Base-by-base conservation (phyloP, 106 monocot genomes). In the Dendrobium officinale region DNA sequence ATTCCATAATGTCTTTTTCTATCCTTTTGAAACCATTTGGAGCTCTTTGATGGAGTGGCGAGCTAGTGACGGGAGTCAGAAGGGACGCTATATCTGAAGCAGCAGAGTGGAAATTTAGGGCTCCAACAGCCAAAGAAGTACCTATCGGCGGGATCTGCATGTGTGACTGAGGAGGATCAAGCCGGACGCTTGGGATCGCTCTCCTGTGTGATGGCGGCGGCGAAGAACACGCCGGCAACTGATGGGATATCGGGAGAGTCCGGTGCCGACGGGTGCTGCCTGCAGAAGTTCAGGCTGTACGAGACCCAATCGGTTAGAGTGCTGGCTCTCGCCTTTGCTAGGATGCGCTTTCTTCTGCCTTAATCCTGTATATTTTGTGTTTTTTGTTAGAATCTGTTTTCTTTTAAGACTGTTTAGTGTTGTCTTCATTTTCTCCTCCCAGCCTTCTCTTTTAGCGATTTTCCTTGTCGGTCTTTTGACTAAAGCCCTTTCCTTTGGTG, bases 211-310 rank as follows among this genome's bases (percentile, higher is more conserved):
- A 61, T 66, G 85, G 54, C n/a, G 18, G 31, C 18, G 75, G 54
- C 43, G 74, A 37, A 37, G 37, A 37, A 54, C 8, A 27, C 58
- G 83, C 72, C 77, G 49, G 83, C 67, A 4, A 54, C 90, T 93
- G 26, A 85, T 86, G 80, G 86, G 81, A 37, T 37, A 37, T 37
- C 37, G 2, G 37, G 37, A 37, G 37, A 37, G 37, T 3, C 37
- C 37, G 37, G 37, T 37, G 37, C 37, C 37, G 37, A 37, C 37
- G 37, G 37, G 37, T 37, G 37, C 37, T 37, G 37, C 37, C 37
- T 37, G 37, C 37, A 37, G 37, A 37, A 37, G 37, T 93, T 93
- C 55, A 82, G 81, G 58, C 93, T 93, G n/a, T 93, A 88, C 68
- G 88, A 90, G 37, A 37, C 37, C 37, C 37, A 37, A 37, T 37